Percentiles rank a stretch among this genome's conserved stretches.
Evolutionary conservation across 306 rosid genomes (phyloP).

Genomic region (Calophaca sinica): DNA sequence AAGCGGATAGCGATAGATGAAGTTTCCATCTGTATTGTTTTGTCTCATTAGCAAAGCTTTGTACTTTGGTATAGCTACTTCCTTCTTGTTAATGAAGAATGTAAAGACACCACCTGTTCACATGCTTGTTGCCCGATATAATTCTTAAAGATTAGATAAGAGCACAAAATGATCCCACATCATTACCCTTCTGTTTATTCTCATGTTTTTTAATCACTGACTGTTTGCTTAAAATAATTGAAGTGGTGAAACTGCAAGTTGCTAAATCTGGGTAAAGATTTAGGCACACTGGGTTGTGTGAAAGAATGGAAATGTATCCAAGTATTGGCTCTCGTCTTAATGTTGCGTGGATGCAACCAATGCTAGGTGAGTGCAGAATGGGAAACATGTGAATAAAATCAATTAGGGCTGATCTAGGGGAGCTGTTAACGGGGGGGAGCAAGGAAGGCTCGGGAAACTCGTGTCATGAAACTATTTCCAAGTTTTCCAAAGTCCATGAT

Average conservation of each 20-base stretch:
- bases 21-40: constrained; percentile 60
- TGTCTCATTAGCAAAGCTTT: constrained; percentile 43
- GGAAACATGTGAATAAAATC: constrained; percentile 47
- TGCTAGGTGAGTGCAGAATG: constrained; percentile 37
- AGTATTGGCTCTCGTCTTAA: constrained; percentile 26
- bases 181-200: constrained; percentile 4
- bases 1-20: constrained; percentile 70
- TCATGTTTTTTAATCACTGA: background rate
- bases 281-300: constrained; percentile 24
- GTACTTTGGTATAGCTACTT: constrained; percentile 45
- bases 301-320: constrained; percentile 27
- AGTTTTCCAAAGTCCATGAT: background rate
- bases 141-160: constrained; percentile 39
- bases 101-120: constrained; percentile 28
- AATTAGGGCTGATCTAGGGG: constrained; percentile 35
- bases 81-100: constrained; percentile 33
- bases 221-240: background rate
- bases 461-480: constrained; percentile 4
- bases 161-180: constrained; percentile 30
- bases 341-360: constrained; percentile 43
- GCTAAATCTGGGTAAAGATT: no score
- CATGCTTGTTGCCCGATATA: constrained; percentile 19
- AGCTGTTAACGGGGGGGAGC: constrained; percentile 27
- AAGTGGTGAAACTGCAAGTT: background rate
- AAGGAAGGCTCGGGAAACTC: constrained; percentile 37